Evolutionary conservation across 306 rosid species (phyloP), one percentile per base, ranked within the genome.

Genomic region (Vicia sativa): DNA sequence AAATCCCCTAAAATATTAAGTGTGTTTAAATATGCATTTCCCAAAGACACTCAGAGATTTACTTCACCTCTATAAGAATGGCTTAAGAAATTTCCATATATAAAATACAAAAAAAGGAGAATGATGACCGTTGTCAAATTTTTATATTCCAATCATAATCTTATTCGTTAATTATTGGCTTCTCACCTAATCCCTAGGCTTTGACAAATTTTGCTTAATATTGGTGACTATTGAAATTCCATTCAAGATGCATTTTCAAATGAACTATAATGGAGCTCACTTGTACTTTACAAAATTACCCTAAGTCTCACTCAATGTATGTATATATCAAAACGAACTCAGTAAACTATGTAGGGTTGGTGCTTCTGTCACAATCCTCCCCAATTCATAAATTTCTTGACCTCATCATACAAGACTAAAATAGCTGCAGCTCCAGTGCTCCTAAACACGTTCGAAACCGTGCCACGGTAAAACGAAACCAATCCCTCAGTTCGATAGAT

Each of bases 371-470:
- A 84, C 73, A 87, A 83, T 44, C 66, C 13, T 37, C 87, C 92
- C 97, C 91, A 80, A 41, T 83, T 75, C 92, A 90, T 78, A 49
- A 90, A 85, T 81, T 84, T 90, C 86, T 85, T 93, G 53, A 93
- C 78, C 80, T 93, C 99, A 1, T 93, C 99, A 50, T 90, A 93
- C 83, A 93, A 84, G 75, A 93, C 99, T 77, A 93, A 73, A 37
- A 93, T 85, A 15, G 99, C 99, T 23, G 99, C 99, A 2, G 96
- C 89, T 0, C 97, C 99, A 0, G 96, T 85, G 77, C 96, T 84
- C 89, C 97, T 85, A 60, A 93, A 87, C 84, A 93, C 62, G 75
- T 84, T 90, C 0, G 97, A 93, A 48, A 87, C 82, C 1, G 91
- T 71, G 9, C 97, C 99, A 0, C 99, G 96, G 77, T 90, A 93